Evolutionary conservation across 106 monocot genomes (phyloP).

Genomic region (Dactylorhiza incarnata): DNA sequence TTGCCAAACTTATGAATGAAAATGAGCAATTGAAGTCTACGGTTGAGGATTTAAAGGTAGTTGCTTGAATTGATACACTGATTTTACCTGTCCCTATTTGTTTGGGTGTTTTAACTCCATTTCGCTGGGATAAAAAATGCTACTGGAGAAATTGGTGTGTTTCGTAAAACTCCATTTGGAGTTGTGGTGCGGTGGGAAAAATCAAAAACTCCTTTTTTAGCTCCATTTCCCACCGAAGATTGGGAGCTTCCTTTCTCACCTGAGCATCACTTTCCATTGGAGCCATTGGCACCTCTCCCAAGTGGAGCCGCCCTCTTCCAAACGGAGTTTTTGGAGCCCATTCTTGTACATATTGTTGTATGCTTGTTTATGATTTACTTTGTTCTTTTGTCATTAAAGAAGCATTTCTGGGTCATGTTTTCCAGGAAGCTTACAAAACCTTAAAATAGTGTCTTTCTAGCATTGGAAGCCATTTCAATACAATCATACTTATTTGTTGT

Average conservation of each 20-base stretch:
- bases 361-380: not conserved
- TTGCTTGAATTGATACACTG: slow-evolving; percentile 7
- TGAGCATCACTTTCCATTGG: no score
- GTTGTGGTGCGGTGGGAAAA: no score
- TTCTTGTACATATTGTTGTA: not conserved
- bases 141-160: no score
- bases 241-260: no score
- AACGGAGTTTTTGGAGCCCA: not conserved
- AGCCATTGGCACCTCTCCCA: no score
- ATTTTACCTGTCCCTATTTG: not conserved
- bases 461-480: not conserved
- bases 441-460: not conserved
- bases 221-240: no score
- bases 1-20: slow-evolving; percentile 92
- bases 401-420: not conserved
- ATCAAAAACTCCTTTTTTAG: no score
- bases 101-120: no score
- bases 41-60: slow-evolving; percentile 89
- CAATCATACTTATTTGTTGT: not conserved
- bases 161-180: no score
- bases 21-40: slow-evolving; percentile 78
- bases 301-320: not conserved
- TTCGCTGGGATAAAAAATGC: no score
- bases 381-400: not conserved
- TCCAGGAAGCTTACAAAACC: not conserved